Percentiles rank a stretch among this genome's conserved stretches.
These are phyloP conservation scores for Punctularia strigosozonata DNA, from an alignment of 768 basidiomycete genomes.

Conservation along the genomic window DNA sequence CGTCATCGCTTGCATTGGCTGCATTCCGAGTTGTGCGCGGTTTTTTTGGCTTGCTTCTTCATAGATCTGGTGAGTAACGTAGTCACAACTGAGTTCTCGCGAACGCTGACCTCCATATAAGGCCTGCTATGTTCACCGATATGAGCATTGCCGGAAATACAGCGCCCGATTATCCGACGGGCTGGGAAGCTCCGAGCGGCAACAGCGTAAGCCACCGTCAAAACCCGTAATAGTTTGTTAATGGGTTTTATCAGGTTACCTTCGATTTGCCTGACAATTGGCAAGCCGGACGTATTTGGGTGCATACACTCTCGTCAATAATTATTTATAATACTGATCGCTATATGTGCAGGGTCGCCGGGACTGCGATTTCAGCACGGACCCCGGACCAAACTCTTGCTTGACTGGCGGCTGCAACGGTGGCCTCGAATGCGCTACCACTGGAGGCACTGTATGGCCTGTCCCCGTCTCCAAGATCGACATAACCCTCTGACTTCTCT, in stretches of 20 bases:
- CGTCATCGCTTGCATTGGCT: too few relatives aligned
- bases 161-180: not conserved
- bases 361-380: conserved; percentile 7
- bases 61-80: too few relatives aligned
- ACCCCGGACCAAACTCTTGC: conserved; percentile 6
- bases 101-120: too few relatives aligned
- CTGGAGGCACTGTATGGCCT: conserved; percentile 5
- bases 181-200: not conserved
- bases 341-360: conserved; percentile 6
- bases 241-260: conserved; percentile 21
- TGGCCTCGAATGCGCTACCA: conserved; percentile 6
- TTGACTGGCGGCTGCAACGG: conserved; percentile 9
- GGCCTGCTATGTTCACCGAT: not conserved
- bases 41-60: too few relatives aligned
- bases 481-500: too few relatives aligned
- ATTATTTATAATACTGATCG: not conserved
- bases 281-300: conserved; percentile 59
- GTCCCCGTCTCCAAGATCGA: too few relatives aligned
- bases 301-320: conserved; percentile 7
- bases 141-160: not conserved
- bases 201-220: not conserved
- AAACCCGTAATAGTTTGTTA: not conserved
- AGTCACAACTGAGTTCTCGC: too few relatives aligned
- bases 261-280: conserved; percentile 53
- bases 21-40: too few relatives aligned